Base-by-base conservation (phyloP, 768 basidiomycete species). In the Psilocybe sp. region DNA sequence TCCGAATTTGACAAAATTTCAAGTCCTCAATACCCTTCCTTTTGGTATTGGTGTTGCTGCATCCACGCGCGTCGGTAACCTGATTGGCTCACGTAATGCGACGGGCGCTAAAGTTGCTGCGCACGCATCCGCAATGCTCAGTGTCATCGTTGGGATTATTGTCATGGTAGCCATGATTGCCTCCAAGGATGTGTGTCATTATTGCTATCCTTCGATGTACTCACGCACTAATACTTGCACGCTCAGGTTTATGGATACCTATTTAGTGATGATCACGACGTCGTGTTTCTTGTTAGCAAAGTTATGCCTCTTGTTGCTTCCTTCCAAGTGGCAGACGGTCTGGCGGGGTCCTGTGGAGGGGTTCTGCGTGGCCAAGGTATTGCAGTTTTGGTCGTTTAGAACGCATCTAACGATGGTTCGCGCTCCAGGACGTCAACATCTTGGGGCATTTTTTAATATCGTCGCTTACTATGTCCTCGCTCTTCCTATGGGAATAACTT, bases 281-380 rank as follows among this genome's bases (percentile, higher is more conserved):
- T 78, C 10, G 80, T 85, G 11, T 35, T 51, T 5, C 67, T 86
- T 14, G 86, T 91, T 28, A 80, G 84, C 2, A 68, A 72, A 20
- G 81, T 92, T 36, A 75, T 92, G 60, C 88, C 89, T 0, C 74
- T 87, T 18, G 85, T 95, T 9, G 84, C 84, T 11, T 76, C 85
- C 3, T 87, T 84, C 64, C 87, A 93, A 65, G 78, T 93, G 2
- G 85, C 90, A 35, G 94, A 97, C 63, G 91, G 87, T 14, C 68
- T 89, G 9, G 73, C 78, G 23, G 82, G 77, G 51, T 58, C 85
- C 68, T 64, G 87, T 51, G 76, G 76, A 5, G 92, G 92, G 5
- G 79, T 94, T 50, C 75, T 97, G 44, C 82, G 94, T 39, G 88
- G 90, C 3, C 78, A 86, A 60, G 92, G 92, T 63, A 78, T 4